Percentiles rank a stretch among this genome's conserved stretches.
Conservation (phyloP, 1,284 basidiomycete species). For the Cryptococcus sp. region DNA sequence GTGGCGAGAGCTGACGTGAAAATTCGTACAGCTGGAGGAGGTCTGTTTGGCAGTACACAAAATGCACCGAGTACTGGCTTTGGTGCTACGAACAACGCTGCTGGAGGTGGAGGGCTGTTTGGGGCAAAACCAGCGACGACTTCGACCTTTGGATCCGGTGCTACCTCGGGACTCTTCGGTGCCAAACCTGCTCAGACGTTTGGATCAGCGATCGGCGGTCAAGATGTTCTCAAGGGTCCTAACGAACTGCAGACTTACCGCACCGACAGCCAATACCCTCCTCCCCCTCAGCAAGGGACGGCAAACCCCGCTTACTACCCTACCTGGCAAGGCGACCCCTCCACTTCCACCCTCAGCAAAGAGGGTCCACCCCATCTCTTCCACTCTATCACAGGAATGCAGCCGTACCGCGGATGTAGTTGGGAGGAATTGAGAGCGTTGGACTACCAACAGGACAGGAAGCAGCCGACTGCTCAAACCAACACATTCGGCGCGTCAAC, state of each 20-base stretch:
- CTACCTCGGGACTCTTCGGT: conserved; percentile 49
- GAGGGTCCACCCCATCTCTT: conserved; percentile 41
- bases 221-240: conserved; percentile 18
- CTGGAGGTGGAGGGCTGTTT: conserved; percentile 44
- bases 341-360: conserved; percentile 18
- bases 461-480: conserved; percentile 43
- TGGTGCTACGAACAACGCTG: conserved; percentile 46
- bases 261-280: conserved; percentile 25
- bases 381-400: conserved; percentile 50
- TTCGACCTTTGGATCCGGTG: conserved; percentile 47
- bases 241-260: conserved; percentile 36
- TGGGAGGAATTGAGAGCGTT: conserved; percentile 55
- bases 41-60: conserved; percentile 34
- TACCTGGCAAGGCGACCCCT: conserved; percentile 49
- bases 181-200: conserved; percentile 42
- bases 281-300: conserved; percentile 43
- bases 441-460: conserved; percentile 62
- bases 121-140: conserved; percentile 39
- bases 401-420: conserved; percentile 43
- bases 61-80: conserved; percentile 33
- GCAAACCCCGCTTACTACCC: conserved; percentile 43
- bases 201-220: conserved; percentile 12
- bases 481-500: conserved; percentile 47
- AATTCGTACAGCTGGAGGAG: conserved; percentile 23
- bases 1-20: background rate